These are phyloP conservation scores for Hemileccinum rubropunctum DNA, from an alignment of 768 basidiomycete genomes.

Conservation along the genomic window DNA sequence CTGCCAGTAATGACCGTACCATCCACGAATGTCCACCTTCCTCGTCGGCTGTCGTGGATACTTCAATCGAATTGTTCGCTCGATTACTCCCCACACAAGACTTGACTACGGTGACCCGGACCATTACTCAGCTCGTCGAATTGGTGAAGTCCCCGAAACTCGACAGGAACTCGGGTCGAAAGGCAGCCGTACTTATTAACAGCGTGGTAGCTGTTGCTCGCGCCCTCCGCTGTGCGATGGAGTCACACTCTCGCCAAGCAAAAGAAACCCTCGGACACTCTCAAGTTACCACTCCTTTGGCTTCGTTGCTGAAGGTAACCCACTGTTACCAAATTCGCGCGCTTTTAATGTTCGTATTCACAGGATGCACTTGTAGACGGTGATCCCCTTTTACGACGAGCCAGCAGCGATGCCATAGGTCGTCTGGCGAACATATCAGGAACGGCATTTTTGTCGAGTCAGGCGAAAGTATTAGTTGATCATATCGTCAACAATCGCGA, in stretches of 20 bases:
- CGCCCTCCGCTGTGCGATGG: constrained; percentile 58
- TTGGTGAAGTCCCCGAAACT: constrained; percentile 71
- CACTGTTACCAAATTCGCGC: constrained; percentile 3
- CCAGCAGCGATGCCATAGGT: constrained; percentile 87
- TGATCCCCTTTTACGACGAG: constrained; percentile 70
- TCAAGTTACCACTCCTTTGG: constrained; percentile 59
- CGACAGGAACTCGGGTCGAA: constrained; percentile 84
- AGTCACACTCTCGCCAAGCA: constrained; percentile 51
- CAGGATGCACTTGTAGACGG: constrained; percentile 81
- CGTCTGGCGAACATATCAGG: constrained; percentile 81
- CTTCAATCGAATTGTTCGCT: constrained; percentile 85
- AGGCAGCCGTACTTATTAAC: constrained; percentile 81
- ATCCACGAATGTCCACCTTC: constrained; percentile 69
- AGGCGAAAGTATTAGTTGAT: constrained; percentile 89
- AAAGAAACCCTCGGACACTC: constrained; percentile 65
- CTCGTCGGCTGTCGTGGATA: constrained; percentile 80
- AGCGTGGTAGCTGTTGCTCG: constrained; percentile 70
- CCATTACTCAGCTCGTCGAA: constrained; percentile 59
- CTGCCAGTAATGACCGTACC: constrained; percentile 43
- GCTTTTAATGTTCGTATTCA: constrained; percentile 5
- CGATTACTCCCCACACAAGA: constrained; percentile 79
- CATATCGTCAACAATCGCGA: constrained; percentile 94
- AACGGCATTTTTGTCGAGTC: constrained; percentile 77
- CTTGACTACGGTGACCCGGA: constrained; percentile 49
- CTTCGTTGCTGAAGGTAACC: constrained; percentile 74